These are phyloP conservation scores for Suillus plorans DNA, from an alignment of 768 basidiomycete species.

Conservation along the genomic window DNA sequence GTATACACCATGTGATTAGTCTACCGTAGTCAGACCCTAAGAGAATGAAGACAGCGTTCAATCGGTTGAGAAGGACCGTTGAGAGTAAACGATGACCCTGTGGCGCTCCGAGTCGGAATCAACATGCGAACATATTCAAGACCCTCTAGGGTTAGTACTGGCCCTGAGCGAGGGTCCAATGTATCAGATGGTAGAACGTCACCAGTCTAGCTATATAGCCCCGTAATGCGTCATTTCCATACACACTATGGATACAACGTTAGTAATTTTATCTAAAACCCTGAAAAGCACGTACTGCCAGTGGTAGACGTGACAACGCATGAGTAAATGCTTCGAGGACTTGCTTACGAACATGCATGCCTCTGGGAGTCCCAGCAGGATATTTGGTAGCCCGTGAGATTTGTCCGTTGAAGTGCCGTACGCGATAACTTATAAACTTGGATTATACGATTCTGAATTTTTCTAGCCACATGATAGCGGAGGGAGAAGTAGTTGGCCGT, in stretches of 20 bases:
- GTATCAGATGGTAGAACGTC: conserved; percentile 25
- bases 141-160: conserved; percentile 35
- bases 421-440: not conserved
- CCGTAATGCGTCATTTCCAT: conserved; percentile 8
- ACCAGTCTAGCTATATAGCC: conserved; percentile 5
- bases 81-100: conserved; percentile 41
- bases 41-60: not conserved
- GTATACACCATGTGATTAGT: conserved; percentile 25
- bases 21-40: conserved; percentile 20
- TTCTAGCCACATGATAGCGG: not conserved
- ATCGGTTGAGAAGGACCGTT: conserved; percentile 37
- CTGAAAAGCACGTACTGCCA: not conserved
- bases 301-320: not conserved
- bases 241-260: conserved; percentile 14
- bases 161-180: conserved; percentile 29
- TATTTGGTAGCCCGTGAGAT: conserved; percentile 9
- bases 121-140: conserved; percentile 42
- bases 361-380: conserved; percentile 8
- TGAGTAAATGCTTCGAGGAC: conserved; percentile 2
- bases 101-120: conserved; percentile 35
- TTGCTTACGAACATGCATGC: conserved; percentile 8
- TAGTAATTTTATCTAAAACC: not conserved
- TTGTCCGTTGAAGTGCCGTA: not conserved
- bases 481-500: too few relatives aligned
- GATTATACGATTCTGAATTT: not conserved